Conservation (phyloP, 2,329 filamentous ascomycete species). For the Moelleriella libera region DNA sequence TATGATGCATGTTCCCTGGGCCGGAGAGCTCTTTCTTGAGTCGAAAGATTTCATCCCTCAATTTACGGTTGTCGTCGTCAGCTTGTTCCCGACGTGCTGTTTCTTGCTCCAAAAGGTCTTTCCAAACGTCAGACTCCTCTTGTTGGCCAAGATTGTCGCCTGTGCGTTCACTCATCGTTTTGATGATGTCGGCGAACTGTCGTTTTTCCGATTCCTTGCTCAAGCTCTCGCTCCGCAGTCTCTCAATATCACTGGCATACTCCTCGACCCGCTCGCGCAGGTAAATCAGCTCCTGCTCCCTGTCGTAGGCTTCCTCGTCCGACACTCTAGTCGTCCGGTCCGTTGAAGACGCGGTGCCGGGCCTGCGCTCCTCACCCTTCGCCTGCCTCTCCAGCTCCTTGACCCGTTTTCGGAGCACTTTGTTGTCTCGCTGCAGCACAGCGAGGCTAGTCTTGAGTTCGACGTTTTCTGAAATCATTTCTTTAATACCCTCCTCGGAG, state of each 20-base stretch:
- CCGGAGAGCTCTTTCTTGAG: conserved; percentile 43
- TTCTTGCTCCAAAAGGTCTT: conserved; percentile 86
- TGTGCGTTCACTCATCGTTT: conserved; percentile 33
- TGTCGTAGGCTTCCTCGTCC: conserved; percentile 48
- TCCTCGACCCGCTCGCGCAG: conserved; percentile 76
- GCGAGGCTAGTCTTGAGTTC: conserved; percentile 84
- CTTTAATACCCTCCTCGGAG: conserved; percentile 91
- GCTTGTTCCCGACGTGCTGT: conserved; percentile 77
- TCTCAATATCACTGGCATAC: conserved; percentile 72
- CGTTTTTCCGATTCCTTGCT: conserved; percentile 74
- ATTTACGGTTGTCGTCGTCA: conserved; percentile 72
- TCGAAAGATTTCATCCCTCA: conserved; percentile 73
- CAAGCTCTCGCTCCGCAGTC: conserved; percentile 63
- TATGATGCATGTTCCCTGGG: conserved; percentile 33
- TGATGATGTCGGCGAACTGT: conserved; percentile 69
- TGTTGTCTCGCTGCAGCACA: conserved; percentile 82
- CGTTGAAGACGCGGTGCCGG: conserved; percentile 47
- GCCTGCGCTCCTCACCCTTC: conserved; percentile 48
- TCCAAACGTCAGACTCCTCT: conserved; percentile 74
- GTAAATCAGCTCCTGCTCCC: conserved; percentile 77
- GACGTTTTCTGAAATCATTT: conserved; percentile 96
- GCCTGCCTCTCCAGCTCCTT: conserved; percentile 78
- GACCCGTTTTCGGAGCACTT: conserved; percentile 63
- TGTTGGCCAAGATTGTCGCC: conserved; percentile 37
- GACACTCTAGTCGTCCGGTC: conserved; percentile 41